Base-by-base conservation (phyloP, 805 yeast genomes). In the Metahyphopichia silvanorum region DNA sequence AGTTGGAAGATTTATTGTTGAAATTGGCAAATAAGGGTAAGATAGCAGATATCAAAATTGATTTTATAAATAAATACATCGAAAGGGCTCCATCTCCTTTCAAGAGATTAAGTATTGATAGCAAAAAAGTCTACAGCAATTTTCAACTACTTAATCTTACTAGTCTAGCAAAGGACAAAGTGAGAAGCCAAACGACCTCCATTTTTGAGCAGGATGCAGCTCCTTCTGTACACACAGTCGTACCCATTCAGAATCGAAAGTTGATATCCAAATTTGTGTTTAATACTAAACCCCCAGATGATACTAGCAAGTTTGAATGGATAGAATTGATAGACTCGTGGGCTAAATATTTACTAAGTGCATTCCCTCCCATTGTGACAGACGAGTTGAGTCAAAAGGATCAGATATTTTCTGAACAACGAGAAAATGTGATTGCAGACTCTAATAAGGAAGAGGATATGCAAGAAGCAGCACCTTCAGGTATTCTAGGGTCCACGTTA, bases 341-440 rank as follows among this genome's bases (percentile, higher is more conserved):
- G 57, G 40, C 37, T 14, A 32, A 26, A 24, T 45, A 39, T 19
- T 33, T 63, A 27, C 21, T 21, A 12, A 53, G 55, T 16, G 47
- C 60, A 2, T 42, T 61, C 11, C 70, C 71, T 2, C 37, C 42
- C 2, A 48, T 43, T 16, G 49, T 43, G n/a, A 53, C 47, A 27
- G 32, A 33, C 10, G 55, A 50, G 18, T 35, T 63, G 16, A 55
- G 66, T 25, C 64, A 62, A 25, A 60, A 55, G 30, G 68, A 61
- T 31, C 66, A 60, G 36, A 50, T 61, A 12, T 46, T 47, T n/a
- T 48, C 53, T 3, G 61, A 58, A 32, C 65, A 60, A 33, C 42
- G 56, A 29, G 16, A 24, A 5, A 31, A 17, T 14, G 26, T 11
- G 10, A n/a, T n/a, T n/a, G n/a, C n/a, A n/a, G n/a, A n/a, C n/a